These are phyloP conservation scores for Fonsecaea multimorphosa DNA, from an alignment of 2,329 filamentous ascomycete species.

Conservation along the genomic window DNA sequence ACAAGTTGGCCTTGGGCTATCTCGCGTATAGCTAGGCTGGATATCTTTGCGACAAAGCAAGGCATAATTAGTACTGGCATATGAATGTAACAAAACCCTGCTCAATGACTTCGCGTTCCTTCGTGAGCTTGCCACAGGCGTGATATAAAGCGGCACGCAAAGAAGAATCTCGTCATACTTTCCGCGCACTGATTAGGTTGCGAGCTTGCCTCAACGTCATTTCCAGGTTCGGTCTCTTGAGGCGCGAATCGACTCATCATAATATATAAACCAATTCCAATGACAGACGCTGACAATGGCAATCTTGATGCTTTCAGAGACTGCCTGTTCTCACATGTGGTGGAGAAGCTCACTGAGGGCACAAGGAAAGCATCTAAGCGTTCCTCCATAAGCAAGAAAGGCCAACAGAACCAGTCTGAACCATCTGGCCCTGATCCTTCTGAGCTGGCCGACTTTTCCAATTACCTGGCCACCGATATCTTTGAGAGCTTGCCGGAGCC, in stretches of 20 bases:
- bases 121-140: background rate
- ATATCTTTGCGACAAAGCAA: background rate
- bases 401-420: constrained; percentile 22
- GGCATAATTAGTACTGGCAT: background rate
- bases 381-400: constrained; percentile 50
- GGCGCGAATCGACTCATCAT: background rate
- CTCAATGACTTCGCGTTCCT: background rate
- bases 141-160: background rate
- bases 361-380: constrained; percentile 18
- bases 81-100: background rate
- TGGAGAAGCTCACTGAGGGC: constrained; percentile 62
- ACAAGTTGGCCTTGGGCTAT: background rate
- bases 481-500: constrained; percentile 69
- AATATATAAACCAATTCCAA: constrained; percentile 3
- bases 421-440: constrained; percentile 57
- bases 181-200: background rate
- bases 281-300: constrained; percentile 46
- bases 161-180: background rate
- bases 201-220: background rate
- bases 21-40: background rate
- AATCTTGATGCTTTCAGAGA: constrained; percentile 77
- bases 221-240: background rate
- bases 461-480: constrained; percentile 74
- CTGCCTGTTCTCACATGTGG: constrained; percentile 71
- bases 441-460: constrained; percentile 79